Percentiles rank a stretch among this genome's conserved stretches.
phyloP scores from a whole-genome alignment of 2,329 filamentous ascomycete genomes.

The Penicillium sp. region DNA sequence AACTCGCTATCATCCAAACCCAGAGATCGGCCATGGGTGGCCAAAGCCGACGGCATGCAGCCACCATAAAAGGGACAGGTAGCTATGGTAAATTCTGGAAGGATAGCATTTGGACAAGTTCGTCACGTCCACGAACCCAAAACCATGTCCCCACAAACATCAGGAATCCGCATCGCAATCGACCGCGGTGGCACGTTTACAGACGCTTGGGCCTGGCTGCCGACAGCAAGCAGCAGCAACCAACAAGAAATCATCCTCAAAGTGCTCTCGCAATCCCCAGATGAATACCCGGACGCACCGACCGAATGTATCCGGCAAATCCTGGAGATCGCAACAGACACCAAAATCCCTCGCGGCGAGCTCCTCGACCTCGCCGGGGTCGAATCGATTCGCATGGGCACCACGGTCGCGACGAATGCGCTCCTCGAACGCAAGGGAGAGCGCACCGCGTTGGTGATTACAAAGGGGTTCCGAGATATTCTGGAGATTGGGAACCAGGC shows the following conservation, averaged over 20 bases:
- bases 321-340: conserved; percentile 16
- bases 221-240: no score
- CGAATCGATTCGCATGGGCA: conserved; percentile 77
- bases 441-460: conserved; percentile 80
- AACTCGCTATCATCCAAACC: no score
- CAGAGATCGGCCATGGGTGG: no score
- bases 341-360: conserved; percentile 20
- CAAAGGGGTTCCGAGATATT: conserved; percentile 82
- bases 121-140: no score
- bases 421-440: conserved; percentile 85
- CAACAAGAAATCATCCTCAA: conserved; percentile 81
- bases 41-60: no score
- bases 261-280: conserved; percentile 81
- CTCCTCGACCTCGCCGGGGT: conserved; percentile 17
- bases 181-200: conserved; percentile 47
- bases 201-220: conserved; percentile 14
- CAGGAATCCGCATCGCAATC: neutral
- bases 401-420: conserved; percentile 87
- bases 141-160: no score
- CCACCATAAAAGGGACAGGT: no score
- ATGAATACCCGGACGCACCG: conserved; percentile 81
- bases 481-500: no score
- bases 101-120: no score
- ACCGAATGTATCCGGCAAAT: conserved; percentile 26
- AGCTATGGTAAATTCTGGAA: no score